Evolutionary conservation across 768 basidiomycete species (phyloP).

Genomic region (Boletales sp.): DNA sequence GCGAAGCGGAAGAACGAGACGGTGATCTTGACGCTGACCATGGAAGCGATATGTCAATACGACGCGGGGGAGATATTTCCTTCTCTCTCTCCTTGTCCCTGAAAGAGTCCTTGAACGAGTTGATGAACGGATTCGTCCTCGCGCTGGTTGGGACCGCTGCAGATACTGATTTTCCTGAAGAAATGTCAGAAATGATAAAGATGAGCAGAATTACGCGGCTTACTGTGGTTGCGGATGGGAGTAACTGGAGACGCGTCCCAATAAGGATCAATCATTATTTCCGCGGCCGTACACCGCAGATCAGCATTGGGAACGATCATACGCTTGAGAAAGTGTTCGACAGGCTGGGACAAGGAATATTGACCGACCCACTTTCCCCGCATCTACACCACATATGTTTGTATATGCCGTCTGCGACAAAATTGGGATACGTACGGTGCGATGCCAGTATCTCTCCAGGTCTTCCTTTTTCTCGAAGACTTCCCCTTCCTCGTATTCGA

Average conservation of each 20-base stretch:
- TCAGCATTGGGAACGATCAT: constrained; percentile 86
- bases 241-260: constrained; percentile 45
- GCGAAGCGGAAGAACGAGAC: constrained; percentile 13
- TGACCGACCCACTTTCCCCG: constrained; percentile 82
- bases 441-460: constrained; percentile 80
- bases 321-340: constrained; percentile 65
- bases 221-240: constrained; percentile 38
- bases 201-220: constrained; percentile 24
- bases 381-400: constrained; percentile 37
- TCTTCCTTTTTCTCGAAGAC: constrained; percentile 76
- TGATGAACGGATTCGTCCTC: constrained; percentile 16
- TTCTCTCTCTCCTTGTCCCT: constrained; percentile 28
- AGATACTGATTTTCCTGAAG: constrained; percentile 35
- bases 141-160: constrained; percentile 10
- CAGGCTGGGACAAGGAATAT: constrained; percentile 55
- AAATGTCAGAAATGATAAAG: neutral
- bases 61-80: constrained; percentile 25
- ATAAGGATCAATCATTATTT: constrained; percentile 64
- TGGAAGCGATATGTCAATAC: constrained; percentile 34
- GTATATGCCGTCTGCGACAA: neutral
- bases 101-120: constrained; percentile 16
- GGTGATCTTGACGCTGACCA: constrained; percentile 26
- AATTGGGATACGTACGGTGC: constrained; percentile 52
- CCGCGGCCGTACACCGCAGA: constrained; percentile 63
- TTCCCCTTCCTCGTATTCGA: constrained; percentile 78